Evolutionary conservation across 176 grass and related monocot species (phyloP), one percentile per base, ranked within the genome.

Genomic region (Carex parvula): DNA sequence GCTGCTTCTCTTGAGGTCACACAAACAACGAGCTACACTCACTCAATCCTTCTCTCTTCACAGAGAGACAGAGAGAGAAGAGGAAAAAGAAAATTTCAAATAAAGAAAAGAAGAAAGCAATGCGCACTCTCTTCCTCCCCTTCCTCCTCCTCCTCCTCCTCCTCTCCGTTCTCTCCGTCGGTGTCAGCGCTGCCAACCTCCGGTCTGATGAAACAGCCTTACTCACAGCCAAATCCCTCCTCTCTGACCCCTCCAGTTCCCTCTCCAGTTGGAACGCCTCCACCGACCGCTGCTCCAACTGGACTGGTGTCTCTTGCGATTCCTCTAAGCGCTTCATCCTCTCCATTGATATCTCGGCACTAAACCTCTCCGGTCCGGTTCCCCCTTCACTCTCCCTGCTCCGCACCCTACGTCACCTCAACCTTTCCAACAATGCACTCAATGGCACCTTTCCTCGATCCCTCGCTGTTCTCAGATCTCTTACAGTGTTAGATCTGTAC

Each of bases 371-470:
- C 13, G 91, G 92, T 62, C 4, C 16, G 7, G n/a, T 98, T 0
- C 87, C 94, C 2, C 20, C 94, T 39, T 24, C 84, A 16, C 71
- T 97, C 3, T 69, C 92, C 18, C 42, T 76, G 1, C 88, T 97
- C 1, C 65, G 12, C 4, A 52, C 53, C 53, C 92, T 97, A 64
- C 80, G 85, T 53, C 61, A 91, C 82, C 90, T 97, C 60, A 97
- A 97, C 89, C 87, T 97, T 70, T 97, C 94, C 50, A 97, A 94
- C 85, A 97, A 97, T 58, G 86, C 60, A 2, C 50, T 94, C 42
- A 97, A 90, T 59, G 89, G 86, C 77, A 84, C 87, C 79, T 89
- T 97, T 80, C 92, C 90, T 5, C 21, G 87, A 20, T 59, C 85
- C 37, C 77, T 94, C 4, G 46, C 78, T 5, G 67, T 86, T 50